Evolutionary conservation across 83 land plant genomes (phyloP).

Genomic region (Picea engelmannii): DNA sequence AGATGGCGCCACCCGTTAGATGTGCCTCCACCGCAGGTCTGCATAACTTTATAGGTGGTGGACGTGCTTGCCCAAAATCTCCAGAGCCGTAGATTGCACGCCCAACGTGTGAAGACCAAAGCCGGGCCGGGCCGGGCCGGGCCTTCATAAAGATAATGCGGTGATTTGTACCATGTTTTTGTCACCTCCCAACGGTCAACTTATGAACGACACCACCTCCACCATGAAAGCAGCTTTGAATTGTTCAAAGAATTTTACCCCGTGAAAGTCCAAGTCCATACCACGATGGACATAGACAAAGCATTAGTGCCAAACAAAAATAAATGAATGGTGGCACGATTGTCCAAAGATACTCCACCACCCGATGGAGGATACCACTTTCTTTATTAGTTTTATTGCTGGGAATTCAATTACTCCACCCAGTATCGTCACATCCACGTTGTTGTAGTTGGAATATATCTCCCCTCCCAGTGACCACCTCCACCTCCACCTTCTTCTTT

Average conservation of each 20-base stretch:
- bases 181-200: constrained; percentile 9
- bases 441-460: not conserved
- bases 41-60: not conserved
- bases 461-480: too few relatives aligned
- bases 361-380: not conserved
- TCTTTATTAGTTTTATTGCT: not conserved
- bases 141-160: not conserved
- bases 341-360: constrained; percentile 6
- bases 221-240: too few relatives aligned
- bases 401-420: too few relatives aligned
- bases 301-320: not conserved
- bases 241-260: not conserved
- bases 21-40: not conserved
- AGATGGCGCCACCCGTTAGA: not conserved
- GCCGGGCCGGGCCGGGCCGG: not conserved
- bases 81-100: constrained; percentile 5
- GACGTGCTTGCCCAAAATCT: too few relatives aligned
- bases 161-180: not conserved
- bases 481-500: not conserved
- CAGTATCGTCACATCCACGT: constrained; percentile 5
- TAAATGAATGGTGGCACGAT: not conserved
- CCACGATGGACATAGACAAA: not conserved
- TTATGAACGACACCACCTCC: too few relatives aligned
- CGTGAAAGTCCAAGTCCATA: not conserved
- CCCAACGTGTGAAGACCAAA: not conserved